Evolutionary conservation across 257 asterid species (phyloP).

Genomic region (Jasminum sambac): DNA sequence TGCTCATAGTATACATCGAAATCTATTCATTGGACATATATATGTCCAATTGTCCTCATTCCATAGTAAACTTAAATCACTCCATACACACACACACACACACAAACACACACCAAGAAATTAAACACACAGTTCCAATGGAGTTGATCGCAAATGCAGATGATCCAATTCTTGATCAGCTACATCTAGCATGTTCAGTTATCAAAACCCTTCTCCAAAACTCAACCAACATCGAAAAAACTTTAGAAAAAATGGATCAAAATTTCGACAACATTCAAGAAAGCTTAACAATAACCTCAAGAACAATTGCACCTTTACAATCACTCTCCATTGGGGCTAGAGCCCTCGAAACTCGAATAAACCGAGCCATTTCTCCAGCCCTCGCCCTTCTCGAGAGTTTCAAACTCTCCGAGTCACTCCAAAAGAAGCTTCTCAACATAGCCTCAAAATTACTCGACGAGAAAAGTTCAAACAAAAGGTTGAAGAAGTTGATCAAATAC

Average conservation of each 20-base stretch:
- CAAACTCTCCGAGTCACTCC: slow-evolving; percentile 62
- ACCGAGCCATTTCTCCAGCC: slow-evolving; percentile 73
- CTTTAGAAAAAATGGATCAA: slow-evolving; percentile 40
- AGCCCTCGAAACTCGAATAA: slow-evolving; percentile 70
- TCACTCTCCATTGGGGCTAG: slow-evolving; percentile 72
- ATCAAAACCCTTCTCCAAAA: slow-evolving; percentile 47
- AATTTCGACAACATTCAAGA: slow-evolving; percentile 39
- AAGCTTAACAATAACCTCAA: slow-evolving; percentile 44
- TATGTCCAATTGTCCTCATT: not conserved
- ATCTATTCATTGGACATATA: slow-evolving; percentile 6
- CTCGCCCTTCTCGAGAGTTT: slow-evolving; percentile 65
- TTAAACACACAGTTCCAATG: slow-evolving; percentile 23
- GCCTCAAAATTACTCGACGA: slow-evolving; percentile 43
- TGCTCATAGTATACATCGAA: slow-evolving; percentile 34
- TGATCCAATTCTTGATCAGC: slow-evolving; percentile 36
- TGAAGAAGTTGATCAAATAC: slow-evolving; percentile 50
- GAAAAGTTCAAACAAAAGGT: slow-evolving; percentile 38
- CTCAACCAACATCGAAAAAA: slow-evolving; percentile 37
- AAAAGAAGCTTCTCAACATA: slow-evolving; percentile 44
- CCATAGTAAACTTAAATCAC: not conserved
- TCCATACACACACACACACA: not conserved
- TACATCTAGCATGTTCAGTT: slow-evolving; percentile 44
- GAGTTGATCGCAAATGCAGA: slow-evolving; percentile 34
- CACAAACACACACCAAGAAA: not conserved
- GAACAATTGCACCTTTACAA: slow-evolving; percentile 63